A percentile compares a stretch with the other conserved stretches of the same genome.
Evolutionary conservation across 2,329 filamentous ascomycete genomes (phyloP).

Genomic region (Alternaria consortialis): DNA sequence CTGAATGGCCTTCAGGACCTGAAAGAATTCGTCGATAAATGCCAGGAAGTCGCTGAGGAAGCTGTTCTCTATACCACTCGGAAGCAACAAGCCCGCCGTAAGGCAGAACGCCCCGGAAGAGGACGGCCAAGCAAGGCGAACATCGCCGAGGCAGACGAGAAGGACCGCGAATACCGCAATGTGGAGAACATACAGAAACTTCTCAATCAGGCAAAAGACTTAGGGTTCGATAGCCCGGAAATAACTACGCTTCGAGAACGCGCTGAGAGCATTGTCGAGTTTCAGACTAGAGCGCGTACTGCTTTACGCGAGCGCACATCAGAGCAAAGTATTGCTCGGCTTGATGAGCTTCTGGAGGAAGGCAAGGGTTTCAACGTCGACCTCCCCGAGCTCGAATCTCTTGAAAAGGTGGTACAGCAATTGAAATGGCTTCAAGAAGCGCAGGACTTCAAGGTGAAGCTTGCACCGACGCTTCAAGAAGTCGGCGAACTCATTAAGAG

Average conservation of each 20-base stretch:
- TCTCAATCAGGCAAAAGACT: constrained; percentile 80
- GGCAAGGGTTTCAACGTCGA: constrained; percentile 91
- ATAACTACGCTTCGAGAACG: constrained; percentile 86
- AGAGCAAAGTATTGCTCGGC: constrained; percentile 69
- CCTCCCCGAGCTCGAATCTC: constrained; percentile 83
- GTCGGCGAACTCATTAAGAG: constrained; percentile 81
- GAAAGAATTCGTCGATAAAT: constrained; percentile 90
- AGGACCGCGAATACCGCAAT: constrained; percentile 83
- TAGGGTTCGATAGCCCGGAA: constrained; percentile 93
- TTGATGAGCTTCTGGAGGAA: constrained; percentile 90
- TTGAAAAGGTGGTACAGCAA: constrained; percentile 83
- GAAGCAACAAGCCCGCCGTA: constrained; percentile 96
- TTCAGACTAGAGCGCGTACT: constrained; percentile 77
- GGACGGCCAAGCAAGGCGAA: constrained; percentile 68
- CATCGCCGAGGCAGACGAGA: constrained; percentile 83
- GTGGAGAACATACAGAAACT: constrained; percentile 88
- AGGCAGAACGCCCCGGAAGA: constrained; percentile 89
- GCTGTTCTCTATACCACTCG: constrained; percentile 95
- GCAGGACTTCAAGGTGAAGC: constrained; percentile 67
- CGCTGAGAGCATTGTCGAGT: constrained; percentile 82
- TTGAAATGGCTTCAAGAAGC: constrained; percentile 89
- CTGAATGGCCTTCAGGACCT: constrained; percentile 83
- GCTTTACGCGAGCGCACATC: constrained; percentile 68
- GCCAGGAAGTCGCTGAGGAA: constrained; percentile 98
- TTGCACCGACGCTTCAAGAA: constrained; percentile 75